Evolutionary conservation across 495 filamentous ascomycete genomes (phyloP).

Genomic region (Pseudoneurospora amorphoporcata): DNA sequence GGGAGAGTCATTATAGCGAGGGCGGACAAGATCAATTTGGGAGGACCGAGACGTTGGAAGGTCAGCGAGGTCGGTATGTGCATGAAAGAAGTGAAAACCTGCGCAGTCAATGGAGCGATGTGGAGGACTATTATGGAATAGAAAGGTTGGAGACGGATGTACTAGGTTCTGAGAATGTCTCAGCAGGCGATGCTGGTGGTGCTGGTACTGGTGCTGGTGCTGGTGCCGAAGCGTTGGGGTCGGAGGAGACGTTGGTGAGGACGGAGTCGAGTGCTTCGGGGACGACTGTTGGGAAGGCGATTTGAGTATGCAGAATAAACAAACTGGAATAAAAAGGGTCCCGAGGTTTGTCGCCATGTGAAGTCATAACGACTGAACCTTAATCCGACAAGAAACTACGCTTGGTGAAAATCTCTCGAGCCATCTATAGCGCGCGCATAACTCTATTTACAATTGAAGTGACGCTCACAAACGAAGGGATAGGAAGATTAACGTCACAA

Average conservation of each 20-base stretch:
- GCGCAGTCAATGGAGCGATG: not conserved
- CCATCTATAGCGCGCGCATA: too few species aligned
- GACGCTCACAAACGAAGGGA: too few species aligned
- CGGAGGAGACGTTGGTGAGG: not conserved
- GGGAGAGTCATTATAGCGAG: not conserved
- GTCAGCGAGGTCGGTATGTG: not conserved
- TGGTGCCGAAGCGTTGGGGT: not conserved
- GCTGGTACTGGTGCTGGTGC: not conserved
- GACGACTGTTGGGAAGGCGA: not conserved
- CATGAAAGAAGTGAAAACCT: not conserved
- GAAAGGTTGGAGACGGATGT: not conserved
- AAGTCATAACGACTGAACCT: too few species aligned
- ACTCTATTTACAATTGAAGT: too few species aligned
- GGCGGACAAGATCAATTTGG: not conserved
- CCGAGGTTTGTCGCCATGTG: too few species aligned
- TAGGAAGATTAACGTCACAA: too few species aligned
- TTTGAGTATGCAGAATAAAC: too few species aligned
- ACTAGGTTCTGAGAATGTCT: not conserved
- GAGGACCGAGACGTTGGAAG: not conserved
- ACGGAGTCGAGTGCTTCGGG: not conserved
- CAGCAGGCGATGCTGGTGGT: not conserved
- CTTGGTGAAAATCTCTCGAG: too few species aligned
- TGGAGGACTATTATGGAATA: not conserved
- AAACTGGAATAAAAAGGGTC: too few species aligned
- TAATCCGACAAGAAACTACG: too few species aligned